A percentile compares a stretch with the other conserved stretches of the same genome.
These are phyloP conservation scores for Penicillium olsonii DNA, from an alignment of 2,329 filamentous ascomycete species.

Conservation along the genomic window DNA sequence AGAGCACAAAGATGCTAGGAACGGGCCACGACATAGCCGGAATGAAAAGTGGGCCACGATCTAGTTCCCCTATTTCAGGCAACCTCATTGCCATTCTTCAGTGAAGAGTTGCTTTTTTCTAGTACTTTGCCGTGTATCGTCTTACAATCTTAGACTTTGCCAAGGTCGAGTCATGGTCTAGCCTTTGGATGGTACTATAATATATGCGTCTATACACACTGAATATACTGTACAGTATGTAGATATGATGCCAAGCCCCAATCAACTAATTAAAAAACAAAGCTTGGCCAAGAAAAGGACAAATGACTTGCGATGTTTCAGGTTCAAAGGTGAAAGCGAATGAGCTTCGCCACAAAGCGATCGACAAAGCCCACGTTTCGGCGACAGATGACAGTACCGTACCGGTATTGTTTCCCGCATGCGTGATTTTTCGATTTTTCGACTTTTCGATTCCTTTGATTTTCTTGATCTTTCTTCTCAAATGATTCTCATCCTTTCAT, in stretches of 20 bases:
- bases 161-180: not conserved
- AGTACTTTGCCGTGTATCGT: not conserved
- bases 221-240: too few species aligned
- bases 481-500: not conserved
- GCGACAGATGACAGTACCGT: slow-evolving; percentile 19
- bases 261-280: not conserved
- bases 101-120: not conserved
- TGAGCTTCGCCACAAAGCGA: slow-evolving; percentile 3
- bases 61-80: slow-evolving; percentile 8
- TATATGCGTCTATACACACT: too few species aligned
- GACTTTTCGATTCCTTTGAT: not conserved
- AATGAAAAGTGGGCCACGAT: slow-evolving; percentile 23
- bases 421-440: slow-evolving; percentile 18
- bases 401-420: slow-evolving; percentile 11
- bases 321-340: not conserved
- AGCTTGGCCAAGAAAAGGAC: not conserved
- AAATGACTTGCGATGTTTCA: not conserved
- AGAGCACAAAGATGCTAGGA: slow-evolving; percentile 15
- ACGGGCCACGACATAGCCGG: slow-evolving; percentile 19
- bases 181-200: too few species aligned
- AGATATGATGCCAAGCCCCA: not conserved
- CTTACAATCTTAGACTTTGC: too few species aligned
- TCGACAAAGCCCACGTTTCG: slow-evolving; percentile 14
- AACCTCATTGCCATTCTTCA: too few species aligned
- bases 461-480: not conserved